Percentiles rank a stretch among this genome's conserved stretches.
phyloP scores from a whole-genome alignment of 129 eudicot species.

The Silybum marianum region DNA sequence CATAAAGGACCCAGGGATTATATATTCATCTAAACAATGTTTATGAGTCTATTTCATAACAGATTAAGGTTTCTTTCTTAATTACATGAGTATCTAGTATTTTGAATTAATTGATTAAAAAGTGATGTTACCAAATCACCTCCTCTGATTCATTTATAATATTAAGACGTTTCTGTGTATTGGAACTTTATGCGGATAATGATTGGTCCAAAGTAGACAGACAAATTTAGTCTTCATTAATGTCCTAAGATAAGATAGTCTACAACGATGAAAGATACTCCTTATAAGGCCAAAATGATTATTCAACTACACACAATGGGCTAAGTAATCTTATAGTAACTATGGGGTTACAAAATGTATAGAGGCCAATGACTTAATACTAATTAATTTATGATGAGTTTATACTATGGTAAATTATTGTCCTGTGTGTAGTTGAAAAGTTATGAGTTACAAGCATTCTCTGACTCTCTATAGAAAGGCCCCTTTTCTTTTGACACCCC shows the following conservation, averaged over 20 bases:
- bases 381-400: not conserved
- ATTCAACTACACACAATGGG: not conserved
- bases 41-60: not conserved
- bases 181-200: not conserved
- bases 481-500: too few relatives aligned
- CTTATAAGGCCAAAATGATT: not conserved
- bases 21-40: not conserved
- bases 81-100: not conserved
- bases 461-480: not conserved
- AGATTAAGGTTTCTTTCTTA: not conserved
- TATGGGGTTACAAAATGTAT: not conserved
- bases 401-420: not conserved
- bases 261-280: not conserved
- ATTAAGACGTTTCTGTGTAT: not conserved
- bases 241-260: not conserved
- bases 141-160: not conserved
- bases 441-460: not conserved
- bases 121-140: too few relatives aligned
- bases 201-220: not conserved
- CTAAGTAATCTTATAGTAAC: not conserved
- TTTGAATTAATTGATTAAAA: too few relatives aligned
- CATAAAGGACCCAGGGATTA: not conserved
- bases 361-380: not conserved
- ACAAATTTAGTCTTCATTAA: not conserved
- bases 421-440: not conserved